Base-by-base conservation (phyloP, 164 flowering plant species). In the Annona squamosa region DNA sequence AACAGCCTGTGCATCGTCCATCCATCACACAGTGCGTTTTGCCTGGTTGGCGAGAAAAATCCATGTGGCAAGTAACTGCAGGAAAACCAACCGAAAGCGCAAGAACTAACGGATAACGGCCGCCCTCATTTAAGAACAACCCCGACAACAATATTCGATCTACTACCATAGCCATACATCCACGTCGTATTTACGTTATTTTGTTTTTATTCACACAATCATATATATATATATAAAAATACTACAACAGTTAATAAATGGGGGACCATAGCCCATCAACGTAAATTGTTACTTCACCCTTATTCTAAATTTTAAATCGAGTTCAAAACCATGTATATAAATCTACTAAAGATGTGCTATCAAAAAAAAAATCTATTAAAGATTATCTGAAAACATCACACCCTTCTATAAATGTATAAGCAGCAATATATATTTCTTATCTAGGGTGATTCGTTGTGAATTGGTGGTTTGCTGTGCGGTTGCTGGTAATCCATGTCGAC, bases 41-140 rank as follows among this genome's bases (percentile, higher is more conserved):
- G 13, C 9, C 59, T 6, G 13, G 59, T 9, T 9, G 59, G 13
- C 13, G 59, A 52, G 13, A 1, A 10, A 52, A 63, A 18, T 4
- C 70, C 52, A 72, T 19, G 70, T 6, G 44, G 63, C 45, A 61
- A 17, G 65, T 44, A n/a, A 59, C 41, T 46, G 63, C 44, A 56
- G 17, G 43, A 65, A 48, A 12, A 65, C 59, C 46, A 13, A 47
- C 70, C 68, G 63, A 68, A 75, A 68, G 64, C 66, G 71, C 48
- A 65, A 17, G 44, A 62, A 67, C 47, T 59, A 71, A 74, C 79
- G 19, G 71, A 47, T 74, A 74, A 74, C 80, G 69, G 76, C 67
- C 75, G 13, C 63, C 69, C 64, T 71, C 83, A 75, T 75, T 81
- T 74, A 77, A 65, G 69, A 75, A 48, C 67, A 74, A 74, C 78